Evolutionary conservation across 2,329 filamentous ascomycete species (phyloP).

Genomic region (Paraphaeosphaeria minitans): DNA sequence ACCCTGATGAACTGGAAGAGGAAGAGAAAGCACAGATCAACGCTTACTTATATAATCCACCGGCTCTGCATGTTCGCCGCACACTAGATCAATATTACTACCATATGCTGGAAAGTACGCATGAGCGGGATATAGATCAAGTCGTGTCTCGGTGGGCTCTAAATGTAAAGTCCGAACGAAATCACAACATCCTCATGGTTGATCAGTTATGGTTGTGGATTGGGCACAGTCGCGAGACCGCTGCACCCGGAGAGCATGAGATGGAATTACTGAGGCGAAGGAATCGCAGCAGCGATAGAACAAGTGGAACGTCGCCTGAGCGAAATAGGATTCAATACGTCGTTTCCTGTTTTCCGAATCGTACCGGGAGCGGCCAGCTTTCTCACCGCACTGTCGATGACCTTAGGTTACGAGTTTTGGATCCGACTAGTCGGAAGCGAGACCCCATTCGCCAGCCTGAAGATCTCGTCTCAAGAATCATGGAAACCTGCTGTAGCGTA

Average conservation of each 20-base stretch:
- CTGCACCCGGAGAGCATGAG: constrained; percentile 1
- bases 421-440: constrained; percentile 4
- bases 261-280: background rate
- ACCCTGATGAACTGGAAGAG: constrained; percentile 14
- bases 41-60: constrained; percentile 15
- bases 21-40: constrained; percentile 17
- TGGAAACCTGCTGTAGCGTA: constrained; percentile 14
- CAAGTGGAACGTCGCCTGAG: background rate
- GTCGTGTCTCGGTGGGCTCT: constrained; percentile 17
- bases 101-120: constrained; percentile 18
- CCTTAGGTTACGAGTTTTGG: constrained; percentile 9
- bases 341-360: constrained; percentile 15
- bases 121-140: constrained; percentile 16
- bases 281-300: background rate
- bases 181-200: constrained; percentile 17
- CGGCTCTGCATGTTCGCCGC: constrained; percentile 19
- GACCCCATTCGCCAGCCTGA: constrained; percentile 7
- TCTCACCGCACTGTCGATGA: constrained; percentile 12
- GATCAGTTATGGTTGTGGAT: constrained; percentile 20
- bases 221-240: background rate
- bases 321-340: background rate
- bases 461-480: constrained; percentile 17
- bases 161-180: background rate
- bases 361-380: constrained; percentile 9
- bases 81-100: constrained; percentile 21